Conservation (phyloP, 352 stramenopile species). For the Globisporangium alternatum region DNA sequence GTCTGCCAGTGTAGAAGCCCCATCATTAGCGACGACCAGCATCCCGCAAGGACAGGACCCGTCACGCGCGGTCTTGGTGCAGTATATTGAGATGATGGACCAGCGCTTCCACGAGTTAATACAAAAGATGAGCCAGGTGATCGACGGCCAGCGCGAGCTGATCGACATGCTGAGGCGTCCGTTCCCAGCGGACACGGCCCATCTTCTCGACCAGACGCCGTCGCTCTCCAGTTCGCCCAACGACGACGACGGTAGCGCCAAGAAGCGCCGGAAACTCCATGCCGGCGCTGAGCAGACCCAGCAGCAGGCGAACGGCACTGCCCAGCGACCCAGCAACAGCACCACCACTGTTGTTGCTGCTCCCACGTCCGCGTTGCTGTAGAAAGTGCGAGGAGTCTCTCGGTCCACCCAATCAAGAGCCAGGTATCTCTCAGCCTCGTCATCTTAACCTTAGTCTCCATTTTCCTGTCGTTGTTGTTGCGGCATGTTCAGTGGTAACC, state of each 20-base stretch:
- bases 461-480: not conserved
- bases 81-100: conserved; percentile 66
- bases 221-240: conserved; percentile 17
- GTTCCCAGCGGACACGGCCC: conserved; percentile 18
- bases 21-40: not conserved
- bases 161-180: conserved; percentile 55
- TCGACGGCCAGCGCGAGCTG: conserved; percentile 68
- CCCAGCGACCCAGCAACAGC: not conserved
- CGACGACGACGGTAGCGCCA: conserved; percentile 20
- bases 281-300: not conserved
- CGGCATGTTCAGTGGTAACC: not conserved
- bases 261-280: conserved; percentile 33
- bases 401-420: not conserved
- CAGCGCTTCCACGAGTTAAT: conserved; percentile 73
- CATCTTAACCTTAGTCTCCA: not conserved
- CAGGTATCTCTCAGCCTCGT: not conserved
- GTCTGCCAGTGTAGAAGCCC: not conserved
- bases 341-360: not conserved
- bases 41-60: conserved; percentile 18
- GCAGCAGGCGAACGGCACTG: conserved; percentile 8
- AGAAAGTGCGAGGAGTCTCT: not conserved
- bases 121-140: conserved; percentile 71
- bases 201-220: conserved; percentile 25
- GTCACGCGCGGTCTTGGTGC: conserved; percentile 38
- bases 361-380: not conserved